A percentile compares a stretch with the other conserved stretches of the same genome.
Evolutionary conservation across 257 asterid species (phyloP).

Genomic region (Plantago major): DNA sequence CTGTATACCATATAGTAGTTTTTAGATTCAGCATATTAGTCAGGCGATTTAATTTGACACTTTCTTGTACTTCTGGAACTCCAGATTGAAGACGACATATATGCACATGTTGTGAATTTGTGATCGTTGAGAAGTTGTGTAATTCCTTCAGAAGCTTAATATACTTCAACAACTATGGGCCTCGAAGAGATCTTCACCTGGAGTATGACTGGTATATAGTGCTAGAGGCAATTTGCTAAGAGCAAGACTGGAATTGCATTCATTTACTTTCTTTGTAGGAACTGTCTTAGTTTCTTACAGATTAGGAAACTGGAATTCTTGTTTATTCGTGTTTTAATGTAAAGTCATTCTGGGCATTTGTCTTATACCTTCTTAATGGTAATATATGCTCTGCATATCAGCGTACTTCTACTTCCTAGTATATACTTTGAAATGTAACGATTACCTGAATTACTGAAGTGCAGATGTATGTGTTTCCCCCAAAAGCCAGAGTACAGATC

Average conservation of each 20-base stretch:
- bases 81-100: neutral
- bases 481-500: too few relatives aligned
- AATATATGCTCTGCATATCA: too few relatives aligned
- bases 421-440: too few relatives aligned
- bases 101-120: neutral
- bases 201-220: neutral
- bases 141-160: neutral
- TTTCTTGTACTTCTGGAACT: neutral
- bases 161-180: slow-evolving; percentile 1
- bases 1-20: neutral
- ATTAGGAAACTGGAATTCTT: too few relatives aligned
- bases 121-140: neutral
- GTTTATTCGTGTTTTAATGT: too few relatives aligned
- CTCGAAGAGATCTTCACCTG: neutral
- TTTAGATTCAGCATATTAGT: neutral
- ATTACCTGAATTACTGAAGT: too few relatives aligned
- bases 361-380: too few relatives aligned
- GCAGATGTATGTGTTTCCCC: too few relatives aligned
- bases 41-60: neutral
- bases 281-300: too few relatives aligned
- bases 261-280: neutral
- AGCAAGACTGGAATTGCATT: neutral
- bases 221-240: neutral
- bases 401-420: too few relatives aligned
- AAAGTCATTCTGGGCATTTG: too few relatives aligned